These are phyloP conservation scores for Pugionium dolabratum DNA, from an alignment of 345 rosid genomes.

Conservation along the genomic window DNA sequence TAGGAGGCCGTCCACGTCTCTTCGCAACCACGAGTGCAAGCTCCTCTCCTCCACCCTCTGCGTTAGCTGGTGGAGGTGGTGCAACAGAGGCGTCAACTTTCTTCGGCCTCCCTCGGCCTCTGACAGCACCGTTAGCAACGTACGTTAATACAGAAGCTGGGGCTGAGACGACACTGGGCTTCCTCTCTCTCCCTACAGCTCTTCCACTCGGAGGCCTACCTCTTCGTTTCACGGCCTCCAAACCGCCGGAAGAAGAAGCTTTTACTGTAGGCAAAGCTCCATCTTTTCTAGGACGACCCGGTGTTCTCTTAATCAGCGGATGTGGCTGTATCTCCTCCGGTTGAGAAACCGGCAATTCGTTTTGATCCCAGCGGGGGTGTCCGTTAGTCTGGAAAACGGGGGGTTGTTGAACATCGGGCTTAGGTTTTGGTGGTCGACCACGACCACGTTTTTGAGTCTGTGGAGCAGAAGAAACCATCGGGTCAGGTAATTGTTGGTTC, in stretches of 20 bases:
- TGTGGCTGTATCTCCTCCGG: conserved; percentile 18
- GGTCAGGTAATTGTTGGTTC: conserved; percentile 29
- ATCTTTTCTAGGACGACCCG: conserved; percentile 57
- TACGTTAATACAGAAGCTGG: conserved; percentile 32
- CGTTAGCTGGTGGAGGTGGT: neutral
- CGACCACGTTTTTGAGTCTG: conserved; percentile 54
- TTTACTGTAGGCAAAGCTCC: conserved; percentile 30
- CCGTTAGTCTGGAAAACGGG: conserved; percentile 27
- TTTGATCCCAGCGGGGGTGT: conserved; percentile 12
- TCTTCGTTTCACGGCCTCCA: conserved; percentile 27
- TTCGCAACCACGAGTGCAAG: conserved; percentile 35
- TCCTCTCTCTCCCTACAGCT: conserved; percentile 38
- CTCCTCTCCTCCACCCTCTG: conserved; percentile 9
- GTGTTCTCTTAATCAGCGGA: conserved; percentile 35
- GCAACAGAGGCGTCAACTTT: conserved; percentile 36
- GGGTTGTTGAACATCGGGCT: conserved; percentile 25
- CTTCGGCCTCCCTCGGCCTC: conserved; percentile 72
- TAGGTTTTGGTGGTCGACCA: conserved; percentile 70
- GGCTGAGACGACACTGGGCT: conserved; percentile 30
- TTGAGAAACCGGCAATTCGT: conserved; percentile 19
- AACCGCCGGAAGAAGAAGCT: conserved; percentile 16
- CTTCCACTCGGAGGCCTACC: conserved; percentile 42
- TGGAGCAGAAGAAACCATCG: conserved; percentile 12
- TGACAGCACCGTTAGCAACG: conserved; percentile 37
- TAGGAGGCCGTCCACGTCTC: conserved; percentile 60